Conservation (phyloP, 2,329 filamentous ascomycete species). For the Cladosporium cucumerinum region DNA sequence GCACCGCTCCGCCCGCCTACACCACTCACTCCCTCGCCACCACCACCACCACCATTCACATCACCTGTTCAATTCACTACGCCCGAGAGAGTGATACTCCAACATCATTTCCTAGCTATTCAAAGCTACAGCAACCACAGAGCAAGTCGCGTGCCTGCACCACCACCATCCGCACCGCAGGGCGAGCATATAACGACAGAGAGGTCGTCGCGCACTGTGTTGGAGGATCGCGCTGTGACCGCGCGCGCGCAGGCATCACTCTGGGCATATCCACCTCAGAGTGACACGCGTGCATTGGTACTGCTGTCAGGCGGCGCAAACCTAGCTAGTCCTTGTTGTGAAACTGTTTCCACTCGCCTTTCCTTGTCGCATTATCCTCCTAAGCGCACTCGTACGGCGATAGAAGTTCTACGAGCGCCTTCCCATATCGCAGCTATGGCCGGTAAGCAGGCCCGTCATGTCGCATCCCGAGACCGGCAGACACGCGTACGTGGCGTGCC, state of each 20-base stretch:
- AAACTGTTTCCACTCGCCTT: slow-evolving; percentile 13
- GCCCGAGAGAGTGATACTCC: not conserved
- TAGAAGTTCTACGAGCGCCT: not conserved
- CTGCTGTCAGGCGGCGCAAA: slow-evolving; percentile 10
- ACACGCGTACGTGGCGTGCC: slow-evolving; percentile 1
- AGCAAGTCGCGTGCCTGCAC: slow-evolving; percentile 6
- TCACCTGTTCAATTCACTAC: not conserved
- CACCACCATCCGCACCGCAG: not conserved
- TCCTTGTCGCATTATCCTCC: not conserved
- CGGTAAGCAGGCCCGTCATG: slow-evolving; percentile 12
- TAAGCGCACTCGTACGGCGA: not conserved
- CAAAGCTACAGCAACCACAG: not conserved
- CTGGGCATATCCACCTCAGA: not conserved
- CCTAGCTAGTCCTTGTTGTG: slow-evolving; percentile 15
- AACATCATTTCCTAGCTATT: not conserved
- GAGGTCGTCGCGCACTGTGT: not conserved
- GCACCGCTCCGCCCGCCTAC: not conserved
- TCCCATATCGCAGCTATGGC: slow-evolving; percentile 4
- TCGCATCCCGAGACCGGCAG: not conserved
- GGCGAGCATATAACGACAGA: not conserved
- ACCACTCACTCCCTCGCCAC: not conserved
- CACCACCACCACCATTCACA: not conserved
- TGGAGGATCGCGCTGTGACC: slow-evolving; percentile 10
- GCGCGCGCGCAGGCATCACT: not conserved
- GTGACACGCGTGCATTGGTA: not conserved